Base-by-base conservation (phyloP, 441 rosid species). In the Jatropha multifida region DNA sequence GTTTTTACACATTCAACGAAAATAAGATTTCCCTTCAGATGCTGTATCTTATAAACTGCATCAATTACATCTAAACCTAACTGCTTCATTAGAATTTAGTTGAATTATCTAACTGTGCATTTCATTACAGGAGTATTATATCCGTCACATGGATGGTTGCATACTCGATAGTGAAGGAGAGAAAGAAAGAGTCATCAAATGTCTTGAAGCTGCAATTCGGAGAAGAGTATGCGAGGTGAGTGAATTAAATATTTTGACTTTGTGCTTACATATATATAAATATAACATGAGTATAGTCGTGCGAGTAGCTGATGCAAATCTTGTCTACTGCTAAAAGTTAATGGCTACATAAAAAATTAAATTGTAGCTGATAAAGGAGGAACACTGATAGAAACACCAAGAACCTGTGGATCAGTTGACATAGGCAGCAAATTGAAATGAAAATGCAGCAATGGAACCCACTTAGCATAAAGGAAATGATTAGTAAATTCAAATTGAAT, bases 71-170 rank as follows among this genome's bases (percentile, higher is more conserved):
- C 14, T 26, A 41, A 42, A 56, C 3, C 38, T 18, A 14, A 71
- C 20, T 58, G 65, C 52, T n/a, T 69, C 26, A 51, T 9, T 13
- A 52, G 73, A 55, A 15, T 51, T 51, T 37, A 48, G 67, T 49
- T 62, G 11, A 54, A 64, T 60, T 40, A 13, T 5, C 60, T 75
- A 26, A 59, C 18, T 60, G 49, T 0, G 51, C 38, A 65, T 58
- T 61, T 56, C 38, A 55, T 37, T 65, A 27, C 61, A 88, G 89
- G 98, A 94, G 85, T 94, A 90, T 79, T 92, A 85, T 79, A 91
- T 94, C 61, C 94, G 97, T 65, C 96, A 92, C 78, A 83, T 88
- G 87, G 98, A 92, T 61, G 98, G 98, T 11, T 92, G 96, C 85
- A 88, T 88, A 42, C 92, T 92, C 32, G 94, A 91, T 56, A 77